A percentile compares a stretch with the other conserved stretches of the same genome.
These are phyloP conservation scores for Olyra latifolia DNA, from an alignment of 176 grass and related monocot species.

Conservation along the genomic window DNA sequence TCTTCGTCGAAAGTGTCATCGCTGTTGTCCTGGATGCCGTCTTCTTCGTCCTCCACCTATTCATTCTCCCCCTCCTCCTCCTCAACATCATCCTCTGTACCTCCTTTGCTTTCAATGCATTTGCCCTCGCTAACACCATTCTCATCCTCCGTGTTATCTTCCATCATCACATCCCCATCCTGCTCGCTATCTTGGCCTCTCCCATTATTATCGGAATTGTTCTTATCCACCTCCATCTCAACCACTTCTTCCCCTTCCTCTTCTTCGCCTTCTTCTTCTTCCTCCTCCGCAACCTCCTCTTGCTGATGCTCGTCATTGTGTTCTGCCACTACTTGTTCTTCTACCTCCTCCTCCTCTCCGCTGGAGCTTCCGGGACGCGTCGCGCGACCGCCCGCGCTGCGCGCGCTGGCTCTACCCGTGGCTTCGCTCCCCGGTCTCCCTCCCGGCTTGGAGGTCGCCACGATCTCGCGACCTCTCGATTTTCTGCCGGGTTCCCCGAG, in stretches of 20 bases:
- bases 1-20: not conserved
- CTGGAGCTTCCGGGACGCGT: not conserved
- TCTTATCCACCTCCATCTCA: not conserved
- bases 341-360: not conserved
- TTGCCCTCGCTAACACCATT: not conserved
- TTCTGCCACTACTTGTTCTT: not conserved
- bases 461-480: not conserved
- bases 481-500: not conserved
- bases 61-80: too few relatives aligned
- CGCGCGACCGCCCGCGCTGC: not conserved
- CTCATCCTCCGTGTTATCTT: not conserved
- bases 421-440: not conserved
- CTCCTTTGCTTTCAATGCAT: not conserved
- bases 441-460: not conserved
- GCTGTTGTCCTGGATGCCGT: not conserved
- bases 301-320: too few relatives aligned
- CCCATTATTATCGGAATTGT: not conserved
- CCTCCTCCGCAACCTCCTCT: not conserved
- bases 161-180: not conserved
- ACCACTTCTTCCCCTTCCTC: not conserved
- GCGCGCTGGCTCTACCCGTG: not conserved
- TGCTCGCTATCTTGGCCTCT: not conserved
- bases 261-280: not conserved
- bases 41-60: constrained; percentile 9
- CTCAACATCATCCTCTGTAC: not conserved